Base-by-base conservation (phyloP, 1,139 yeast species). In the Geotrichum citri-aurantii region DNA sequence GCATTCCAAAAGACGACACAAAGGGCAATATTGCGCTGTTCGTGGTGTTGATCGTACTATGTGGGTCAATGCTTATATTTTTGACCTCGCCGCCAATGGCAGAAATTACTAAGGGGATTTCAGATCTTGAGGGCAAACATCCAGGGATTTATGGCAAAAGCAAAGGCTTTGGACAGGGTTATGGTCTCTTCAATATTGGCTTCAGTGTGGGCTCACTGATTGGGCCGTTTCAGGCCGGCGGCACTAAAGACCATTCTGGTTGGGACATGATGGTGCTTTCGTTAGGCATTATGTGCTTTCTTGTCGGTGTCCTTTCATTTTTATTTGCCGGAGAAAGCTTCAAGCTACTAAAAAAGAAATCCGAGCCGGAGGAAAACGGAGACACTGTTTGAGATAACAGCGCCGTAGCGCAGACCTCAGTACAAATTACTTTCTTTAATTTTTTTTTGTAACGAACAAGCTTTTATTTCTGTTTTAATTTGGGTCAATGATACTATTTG, bases 91-190 rank as follows among this genome's bases (percentile, higher is more conserved):
- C 75, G 1, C 55, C 66, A 37, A 64, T 72, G 66, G 69, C 68
- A 4, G 77, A 73, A 49, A 63, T 73, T 52, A 61, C 74, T 19
- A 60, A 62, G n/a, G 66, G 64, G 1, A 67, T 66, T 26, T 63
- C 67, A 21, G 59, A 50, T 1, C 63, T 67, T 14, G 75, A 71
- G 44, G 54, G 61, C 1, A 52, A 60, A 50, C 55, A 59, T 7
- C 76, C 75, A 1, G 75, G 75, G 3, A 60, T 61, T 12, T 67
- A 70, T 49, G 76, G 76, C 5, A 59, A 62, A 12, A 70, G 72
- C 6, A 69, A 69, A 50, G 76, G 75, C 3, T 67, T 64, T 48
- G 76, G 74, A 5, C 74, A 72, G 54, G 74, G 70, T 0, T 73
- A 71, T 55, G 75, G 74, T 1, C 61, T 71, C n/a, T 71, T 70